phyloP scores from a whole-genome alignment of 805 yeast species.

The Teunomyces atbi region DNA sequence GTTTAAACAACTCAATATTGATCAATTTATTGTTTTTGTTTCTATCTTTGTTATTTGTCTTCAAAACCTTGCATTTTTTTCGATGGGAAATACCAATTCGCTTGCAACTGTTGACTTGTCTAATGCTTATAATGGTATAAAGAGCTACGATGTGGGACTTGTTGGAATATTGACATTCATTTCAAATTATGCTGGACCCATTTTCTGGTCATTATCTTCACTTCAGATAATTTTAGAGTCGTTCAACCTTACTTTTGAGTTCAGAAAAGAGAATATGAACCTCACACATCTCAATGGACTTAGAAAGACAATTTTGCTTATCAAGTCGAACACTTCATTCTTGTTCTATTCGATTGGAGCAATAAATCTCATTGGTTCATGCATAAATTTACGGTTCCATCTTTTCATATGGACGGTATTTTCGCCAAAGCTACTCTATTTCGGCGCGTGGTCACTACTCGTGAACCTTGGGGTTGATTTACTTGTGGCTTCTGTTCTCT shows the following conservation, averaged over 20 bases:
- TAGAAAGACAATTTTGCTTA: constrained; percentile 34
- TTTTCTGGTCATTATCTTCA: constrained; percentile 69
- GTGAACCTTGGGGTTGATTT: constrained; percentile 40
- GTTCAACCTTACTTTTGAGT: constrained; percentile 14
- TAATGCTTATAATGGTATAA: constrained; percentile 87
- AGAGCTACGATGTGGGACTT: constrained; percentile 60
- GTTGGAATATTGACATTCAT: constrained; percentile 80
- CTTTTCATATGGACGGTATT: constrained; percentile 97
- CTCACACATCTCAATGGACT: constrained; percentile 17
- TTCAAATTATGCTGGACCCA: constrained; percentile 83
- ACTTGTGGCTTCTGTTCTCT: constrained; percentile 3
- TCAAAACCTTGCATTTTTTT: constrained; percentile 79
- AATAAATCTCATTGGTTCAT: constrained; percentile 60
- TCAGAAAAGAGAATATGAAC: constrained; percentile 9
- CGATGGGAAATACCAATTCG: constrained; percentile 88
- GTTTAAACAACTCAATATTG: constrained; percentile 12
- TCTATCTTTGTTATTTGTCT: constrained; percentile 47
- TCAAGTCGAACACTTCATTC: constrained; percentile 38
- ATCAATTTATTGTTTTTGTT: constrained; percentile 20
- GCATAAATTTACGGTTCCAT: constrained; percentile 75
- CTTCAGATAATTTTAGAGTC: constrained; percentile 40
- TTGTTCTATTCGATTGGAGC: constrained; percentile 62
- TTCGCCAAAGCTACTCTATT: constrained; percentile 85
- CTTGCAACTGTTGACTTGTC: constrained; percentile 87
- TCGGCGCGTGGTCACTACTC: constrained; percentile 68